A percentile compares a stretch with the other conserved stretches of the same genome.
Conservation (phyloP, 306 rosid species). For the Betula pendula region DNA sequence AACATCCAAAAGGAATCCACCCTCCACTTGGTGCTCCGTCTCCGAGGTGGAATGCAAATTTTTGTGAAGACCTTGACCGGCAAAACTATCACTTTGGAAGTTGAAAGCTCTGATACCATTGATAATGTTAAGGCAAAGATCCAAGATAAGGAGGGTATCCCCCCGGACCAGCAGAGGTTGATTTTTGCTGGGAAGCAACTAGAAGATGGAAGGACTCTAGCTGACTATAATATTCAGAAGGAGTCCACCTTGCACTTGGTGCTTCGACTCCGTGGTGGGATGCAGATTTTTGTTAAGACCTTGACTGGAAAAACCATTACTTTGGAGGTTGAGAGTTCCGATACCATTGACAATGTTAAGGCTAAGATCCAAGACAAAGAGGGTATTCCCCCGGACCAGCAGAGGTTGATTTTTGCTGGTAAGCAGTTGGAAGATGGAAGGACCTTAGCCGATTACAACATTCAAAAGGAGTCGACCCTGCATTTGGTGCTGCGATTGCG, state of each 20-base stretch:
- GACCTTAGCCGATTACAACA: conserved; percentile 27
- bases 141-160: conserved; percentile 33
- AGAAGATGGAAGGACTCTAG: conserved; percentile 25
- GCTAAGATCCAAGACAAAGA: conserved; percentile 35
- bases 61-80: conserved; percentile 34
- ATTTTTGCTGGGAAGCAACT: conserved; percentile 33
- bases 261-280: conserved; percentile 32
- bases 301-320: conserved; percentile 29
- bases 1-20: conserved; percentile 33
- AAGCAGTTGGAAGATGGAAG: conserved; percentile 36
- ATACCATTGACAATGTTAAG: conserved; percentile 29
- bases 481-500: conserved; percentile 36
- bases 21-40: conserved; percentile 28
- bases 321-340: conserved; percentile 31
- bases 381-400: conserved; percentile 39
- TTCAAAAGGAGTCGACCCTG: conserved; percentile 35
- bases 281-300: conserved; percentile 29
- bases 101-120: conserved; percentile 33
- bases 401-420: conserved; percentile 36
- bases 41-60: conserved; percentile 38
- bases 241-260: conserved; percentile 34
- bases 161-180: conserved; percentile 36
- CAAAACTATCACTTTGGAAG: conserved; percentile 34
- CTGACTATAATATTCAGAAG: conserved; percentile 32
- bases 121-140: conserved; percentile 31